Percentiles rank a stretch among this genome's conserved stretches.
These are phyloP conservation scores for Salvia splendens DNA, from an alignment of 257 asterid genomes.

Conservation along the genomic window DNA sequence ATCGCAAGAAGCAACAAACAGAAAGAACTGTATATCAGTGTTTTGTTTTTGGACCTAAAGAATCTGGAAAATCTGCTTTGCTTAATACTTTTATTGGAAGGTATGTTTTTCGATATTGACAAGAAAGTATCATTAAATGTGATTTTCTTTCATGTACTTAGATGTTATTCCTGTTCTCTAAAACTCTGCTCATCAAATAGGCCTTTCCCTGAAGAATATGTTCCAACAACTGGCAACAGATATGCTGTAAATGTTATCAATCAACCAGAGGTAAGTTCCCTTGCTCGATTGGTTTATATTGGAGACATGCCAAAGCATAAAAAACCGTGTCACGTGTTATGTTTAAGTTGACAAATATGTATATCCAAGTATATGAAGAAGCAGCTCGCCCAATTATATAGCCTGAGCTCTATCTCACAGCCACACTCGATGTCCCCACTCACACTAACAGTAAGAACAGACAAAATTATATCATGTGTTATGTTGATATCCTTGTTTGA, in stretches of 20 bases:
- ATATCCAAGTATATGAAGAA: not conserved
- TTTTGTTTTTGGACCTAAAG: constrained; percentile 92
- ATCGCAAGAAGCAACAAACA: constrained; percentile 86
- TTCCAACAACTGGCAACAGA: constrained; percentile 55
- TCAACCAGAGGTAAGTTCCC: constrained; percentile 59
- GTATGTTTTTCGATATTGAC: constrained; percentile 40
- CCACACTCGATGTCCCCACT: constrained; percentile 14
- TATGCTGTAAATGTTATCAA: constrained; percentile 75
- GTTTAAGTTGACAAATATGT: constrained; percentile 19
- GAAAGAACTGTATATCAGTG: constrained; percentile 85
- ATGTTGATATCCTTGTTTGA: too few species aligned
- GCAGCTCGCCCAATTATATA: not conserved
- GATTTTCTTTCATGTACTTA: constrained; percentile 13
- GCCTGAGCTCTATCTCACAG: not conserved
- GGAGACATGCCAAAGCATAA: not conserved
- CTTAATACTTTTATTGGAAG: constrained; percentile 80
- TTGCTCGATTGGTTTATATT: constrained; percentile 11
- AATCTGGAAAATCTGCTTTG: constrained; percentile 85
- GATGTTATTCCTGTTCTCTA: constrained; percentile 25
- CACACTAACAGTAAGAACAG: not conserved
- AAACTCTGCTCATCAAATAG: constrained; percentile 42
- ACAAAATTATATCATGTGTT: not conserved
- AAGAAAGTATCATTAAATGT: constrained; percentile 6
- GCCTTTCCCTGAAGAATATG: constrained; percentile 68
- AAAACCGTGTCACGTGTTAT: constrained; percentile 7